phyloP scores from a whole-genome alignment of 2,329 filamentous ascomycete genomes.

The Anthostomella pinea region DNA sequence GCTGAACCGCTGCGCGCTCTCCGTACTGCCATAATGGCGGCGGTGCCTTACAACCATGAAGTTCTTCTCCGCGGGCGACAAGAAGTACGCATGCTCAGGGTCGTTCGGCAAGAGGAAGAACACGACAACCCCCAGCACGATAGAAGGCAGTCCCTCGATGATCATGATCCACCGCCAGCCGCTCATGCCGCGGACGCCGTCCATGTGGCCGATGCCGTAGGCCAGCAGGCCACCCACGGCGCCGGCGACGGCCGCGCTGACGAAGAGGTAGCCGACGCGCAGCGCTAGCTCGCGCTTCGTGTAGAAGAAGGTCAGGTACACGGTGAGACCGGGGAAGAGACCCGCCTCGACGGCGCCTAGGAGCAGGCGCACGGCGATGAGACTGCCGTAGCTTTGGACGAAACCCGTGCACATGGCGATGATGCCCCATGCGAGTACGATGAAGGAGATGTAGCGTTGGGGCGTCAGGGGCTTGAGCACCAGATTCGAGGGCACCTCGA shows the following conservation, averaged over 20 bases:
- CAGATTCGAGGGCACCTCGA: constrained; percentile 65
- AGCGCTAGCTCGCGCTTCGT: constrained; percentile 69
- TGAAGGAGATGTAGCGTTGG: constrained; percentile 61
- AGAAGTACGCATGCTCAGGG: constrained; percentile 59
- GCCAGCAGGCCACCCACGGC: constrained; percentile 71
- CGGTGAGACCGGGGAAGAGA: constrained; percentile 27
- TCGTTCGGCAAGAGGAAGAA: constrained; percentile 61
- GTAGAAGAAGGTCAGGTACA: constrained; percentile 68
- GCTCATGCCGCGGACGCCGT: constrained; percentile 59
- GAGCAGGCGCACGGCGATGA: constrained; percentile 67
- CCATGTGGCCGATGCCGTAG: constrained; percentile 71
- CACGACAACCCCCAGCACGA: constrained; percentile 52
- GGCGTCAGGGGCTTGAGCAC: constrained; percentile 62
- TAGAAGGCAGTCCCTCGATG: constrained; percentile 44
- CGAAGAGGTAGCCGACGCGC: constrained; percentile 71
- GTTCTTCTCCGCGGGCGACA: constrained; percentile 55
- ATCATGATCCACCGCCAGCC: constrained; percentile 76
- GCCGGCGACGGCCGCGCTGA: constrained; percentile 67
- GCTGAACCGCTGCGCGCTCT: constrained; percentile 43
- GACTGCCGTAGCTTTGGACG: constrained; percentile 59
- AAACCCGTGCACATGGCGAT: constrained; percentile 69
- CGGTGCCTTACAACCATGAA: constrained; percentile 41
- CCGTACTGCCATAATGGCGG: constrained; percentile 47
- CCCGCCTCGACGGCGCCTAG: constrained; percentile 55
- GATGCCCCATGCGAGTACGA: constrained; percentile 63